Evolutionary conservation across 352 stramenopile species (phyloP).

Genomic region (Elongisporangium senticosum): DNA sequence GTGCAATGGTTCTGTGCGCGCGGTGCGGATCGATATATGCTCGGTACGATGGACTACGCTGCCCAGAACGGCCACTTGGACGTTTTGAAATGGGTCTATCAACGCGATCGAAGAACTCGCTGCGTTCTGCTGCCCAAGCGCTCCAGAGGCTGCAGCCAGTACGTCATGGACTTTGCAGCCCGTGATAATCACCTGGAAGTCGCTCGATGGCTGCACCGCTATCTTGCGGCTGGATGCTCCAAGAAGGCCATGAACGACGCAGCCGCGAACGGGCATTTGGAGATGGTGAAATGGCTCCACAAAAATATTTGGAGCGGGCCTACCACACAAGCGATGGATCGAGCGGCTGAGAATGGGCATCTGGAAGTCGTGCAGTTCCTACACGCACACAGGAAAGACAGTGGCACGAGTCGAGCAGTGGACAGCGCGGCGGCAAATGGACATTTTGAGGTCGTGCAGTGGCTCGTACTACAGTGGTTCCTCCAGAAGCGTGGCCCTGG

Average conservation of each 20-base stretch:
- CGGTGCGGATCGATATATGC: slow-evolving; percentile 25
- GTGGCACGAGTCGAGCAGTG: slow-evolving; percentile 24
- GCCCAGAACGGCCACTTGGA: slow-evolving; percentile 39
- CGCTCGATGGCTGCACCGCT: neutral
- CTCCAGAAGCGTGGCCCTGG: neutral
- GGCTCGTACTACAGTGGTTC: slow-evolving; percentile 13
- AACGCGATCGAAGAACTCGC: neutral
- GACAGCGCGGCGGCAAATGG: slow-evolving; percentile 34
- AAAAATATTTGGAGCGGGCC: slow-evolving; percentile 7
- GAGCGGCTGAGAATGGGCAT: slow-evolving; percentile 35
- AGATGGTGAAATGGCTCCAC: slow-evolving; percentile 12
- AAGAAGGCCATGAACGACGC: slow-evolving; percentile 15
- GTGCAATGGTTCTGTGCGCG: slow-evolving; percentile 1
- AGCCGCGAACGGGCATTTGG: slow-evolving; percentile 10
- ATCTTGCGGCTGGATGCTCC: slow-evolving; percentile 5
- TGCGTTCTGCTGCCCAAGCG: neutral
- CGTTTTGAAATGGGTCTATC: slow-evolving; percentile 24
- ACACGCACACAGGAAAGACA: slow-evolving; percentile 29
- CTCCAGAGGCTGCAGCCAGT: neutral
- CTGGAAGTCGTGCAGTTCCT: slow-evolving; percentile 50
- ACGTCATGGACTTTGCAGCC: neutral
- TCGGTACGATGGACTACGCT: slow-evolving; percentile 40
- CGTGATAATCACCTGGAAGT: neutral
- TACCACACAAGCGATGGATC: slow-evolving; percentile 36
- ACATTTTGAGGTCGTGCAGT: slow-evolving; percentile 29